A percentile compares a stretch with the other conserved stretches of the same genome.
Evolutionary conservation across 257 asterid genomes (phyloP).

Genomic region (Lantana camara): DNA sequence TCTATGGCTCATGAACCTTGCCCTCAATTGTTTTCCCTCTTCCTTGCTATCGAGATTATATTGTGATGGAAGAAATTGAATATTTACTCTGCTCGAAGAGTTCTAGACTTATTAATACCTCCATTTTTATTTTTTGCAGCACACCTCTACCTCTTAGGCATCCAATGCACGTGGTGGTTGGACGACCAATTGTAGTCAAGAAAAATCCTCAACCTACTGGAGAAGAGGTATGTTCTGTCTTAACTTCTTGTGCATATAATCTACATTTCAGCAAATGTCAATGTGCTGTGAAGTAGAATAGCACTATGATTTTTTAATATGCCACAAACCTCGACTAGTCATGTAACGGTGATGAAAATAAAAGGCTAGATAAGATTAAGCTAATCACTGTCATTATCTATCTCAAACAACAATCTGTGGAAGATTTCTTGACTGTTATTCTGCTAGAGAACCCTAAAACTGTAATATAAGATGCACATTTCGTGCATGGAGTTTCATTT

Average conservation of each 20-base stretch:
- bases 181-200: slow-evolving; percentile 69
- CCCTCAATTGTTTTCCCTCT: slow-evolving; percentile 12
- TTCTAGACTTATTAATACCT: neutral
- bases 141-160: slow-evolving; percentile 78
- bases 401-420: neutral
- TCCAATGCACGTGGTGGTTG: slow-evolving; percentile 95
- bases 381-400: neutral
- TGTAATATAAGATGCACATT: no score
- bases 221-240: slow-evolving; percentile 66
- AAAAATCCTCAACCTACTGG: slow-evolving; percentile 69
- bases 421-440: neutral
- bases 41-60: neutral
- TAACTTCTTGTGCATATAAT: neutral
- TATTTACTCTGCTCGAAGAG: slow-evolving; percentile 6
- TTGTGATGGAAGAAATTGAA: neutral
- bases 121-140: slow-evolving; percentile 45
- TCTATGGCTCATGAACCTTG: neutral
- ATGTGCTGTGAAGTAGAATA: neutral
- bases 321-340: neutral
- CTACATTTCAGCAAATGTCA: neutral
- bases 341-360: slow-evolving; percentile 5
- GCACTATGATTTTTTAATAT: neutral
- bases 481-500: neutral
- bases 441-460: neutral
- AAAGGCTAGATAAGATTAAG: neutral